Percentiles rank a stretch among this genome's conserved stretches.
phyloP scores from a whole-genome alignment of 345 rosid species.

The Arabidopsis thaliana region DNA sequence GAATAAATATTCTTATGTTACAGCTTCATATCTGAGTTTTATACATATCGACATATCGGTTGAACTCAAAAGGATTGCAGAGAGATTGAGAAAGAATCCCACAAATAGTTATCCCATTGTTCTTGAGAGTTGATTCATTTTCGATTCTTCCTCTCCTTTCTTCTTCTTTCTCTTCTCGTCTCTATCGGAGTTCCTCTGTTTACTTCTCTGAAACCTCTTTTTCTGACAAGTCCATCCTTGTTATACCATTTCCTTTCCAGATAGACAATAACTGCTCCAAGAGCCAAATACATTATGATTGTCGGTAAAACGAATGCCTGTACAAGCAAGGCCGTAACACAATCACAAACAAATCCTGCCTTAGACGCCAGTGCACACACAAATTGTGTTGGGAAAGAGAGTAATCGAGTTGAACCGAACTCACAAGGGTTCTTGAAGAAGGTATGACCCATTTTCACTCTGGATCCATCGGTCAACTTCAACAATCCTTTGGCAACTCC shows the following conservation, averaged over 20 bases:
- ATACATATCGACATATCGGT: background rate
- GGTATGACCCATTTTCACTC: slow-evolving; percentile 47
- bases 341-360: slow-evolving; percentile 34
- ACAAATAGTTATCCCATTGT: background rate
- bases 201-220: slow-evolving; percentile 57
- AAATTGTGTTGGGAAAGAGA: slow-evolving; percentile 49
- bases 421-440: slow-evolving; percentile 48
- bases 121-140: background rate
- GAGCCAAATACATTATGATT: slow-evolving; percentile 21
- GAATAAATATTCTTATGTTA: background rate
- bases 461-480: slow-evolving; percentile 57
- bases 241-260: slow-evolving; percentile 48
- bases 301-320: slow-evolving; percentile 30
- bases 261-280: slow-evolving; percentile 36
- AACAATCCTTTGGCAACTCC: slow-evolving; percentile 52
- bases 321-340: slow-evolving; percentile 47
- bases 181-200: slow-evolving; percentile 48
- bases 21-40: background rate
- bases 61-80: background rate
- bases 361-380: slow-evolving; percentile 50
- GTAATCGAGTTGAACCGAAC: slow-evolving; percentile 35
- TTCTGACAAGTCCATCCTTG: slow-evolving; percentile 46
- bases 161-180: background rate
- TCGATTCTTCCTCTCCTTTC: background rate
- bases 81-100: no score